phyloP scores from a whole-genome alignment of 2,329 filamentous ascomycete genomes.

The Colletotrichum sp. region DNA sequence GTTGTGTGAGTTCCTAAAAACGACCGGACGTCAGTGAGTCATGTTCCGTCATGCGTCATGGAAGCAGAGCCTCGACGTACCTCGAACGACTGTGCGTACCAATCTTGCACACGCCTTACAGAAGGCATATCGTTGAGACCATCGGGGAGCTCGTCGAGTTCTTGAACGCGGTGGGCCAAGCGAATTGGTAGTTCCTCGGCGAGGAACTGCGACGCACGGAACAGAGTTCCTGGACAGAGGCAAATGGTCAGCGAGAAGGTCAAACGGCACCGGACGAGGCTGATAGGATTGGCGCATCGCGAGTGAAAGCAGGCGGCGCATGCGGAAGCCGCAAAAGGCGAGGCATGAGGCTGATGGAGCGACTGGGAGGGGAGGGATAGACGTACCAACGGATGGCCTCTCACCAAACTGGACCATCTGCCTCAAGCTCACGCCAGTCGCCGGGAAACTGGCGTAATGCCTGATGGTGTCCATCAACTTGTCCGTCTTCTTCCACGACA shows the following conservation, averaged over 20 bases:
- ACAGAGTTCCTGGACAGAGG: constrained; percentile 77
- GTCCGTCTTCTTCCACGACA: constrained; percentile 94
- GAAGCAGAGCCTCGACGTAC: constrained; percentile 55
- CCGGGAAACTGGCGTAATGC: constrained; percentile 96
- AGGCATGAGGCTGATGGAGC: background rate
- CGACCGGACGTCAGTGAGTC: constrained; percentile 13
- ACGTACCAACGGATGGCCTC: constrained; percentile 84
- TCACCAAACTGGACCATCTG: constrained; percentile 99
- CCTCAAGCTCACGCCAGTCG: constrained; percentile 92
- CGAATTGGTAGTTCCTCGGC: constrained; percentile 98
- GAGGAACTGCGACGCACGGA: constrained; percentile 96
- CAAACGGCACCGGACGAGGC: background rate
- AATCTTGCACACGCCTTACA: constrained; percentile 92
- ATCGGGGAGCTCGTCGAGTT: constrained; percentile 90
- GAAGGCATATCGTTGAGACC: constrained; percentile 98
- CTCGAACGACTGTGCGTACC: constrained; percentile 99
- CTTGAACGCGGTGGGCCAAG: constrained; percentile 93
- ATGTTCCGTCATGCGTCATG: constrained; percentile 1
- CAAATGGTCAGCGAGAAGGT: background rate
- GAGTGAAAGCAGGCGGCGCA: background rate
- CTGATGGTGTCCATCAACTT: constrained; percentile 95
- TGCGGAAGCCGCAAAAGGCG: background rate
- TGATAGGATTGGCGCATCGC: background rate
- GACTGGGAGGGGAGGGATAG: constrained; percentile 3
- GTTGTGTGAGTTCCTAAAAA: constrained; percentile 83